Evolutionary conservation across 805 yeast genomes (phyloP).

Genomic region (Metschnikowia lochheadii): DNA sequence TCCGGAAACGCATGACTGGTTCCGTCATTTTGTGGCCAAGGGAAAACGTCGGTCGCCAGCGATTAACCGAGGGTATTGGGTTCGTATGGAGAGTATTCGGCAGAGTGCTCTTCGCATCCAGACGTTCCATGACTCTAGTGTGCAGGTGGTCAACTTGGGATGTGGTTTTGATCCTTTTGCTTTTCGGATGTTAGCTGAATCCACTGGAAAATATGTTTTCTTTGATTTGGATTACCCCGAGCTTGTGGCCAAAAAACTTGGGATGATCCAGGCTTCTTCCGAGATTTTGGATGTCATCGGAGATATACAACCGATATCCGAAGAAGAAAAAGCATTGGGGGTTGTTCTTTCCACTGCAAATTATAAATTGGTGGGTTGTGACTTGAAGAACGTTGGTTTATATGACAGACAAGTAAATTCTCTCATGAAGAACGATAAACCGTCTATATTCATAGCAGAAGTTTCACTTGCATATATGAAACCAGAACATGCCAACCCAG

Average conservation of each 20-base stretch:
- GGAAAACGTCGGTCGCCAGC: conserved; percentile 71
- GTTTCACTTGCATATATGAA: conserved; percentile 81
- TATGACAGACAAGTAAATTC: conserved; percentile 30
- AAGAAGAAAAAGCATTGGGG: conserved; percentile 16
- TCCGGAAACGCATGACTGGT: conserved; percentile 44
- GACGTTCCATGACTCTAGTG: conserved; percentile 19
- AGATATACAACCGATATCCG: neutral
- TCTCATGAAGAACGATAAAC: conserved; percentile 27
- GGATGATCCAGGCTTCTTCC: conserved; percentile 45
- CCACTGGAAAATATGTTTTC: conserved; percentile 37
- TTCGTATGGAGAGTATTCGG: conserved; percentile 67
- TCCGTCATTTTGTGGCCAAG: conserved; percentile 62
- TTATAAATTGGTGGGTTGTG: conserved; percentile 64
- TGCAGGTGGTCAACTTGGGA: conserved; percentile 62
- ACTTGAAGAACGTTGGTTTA: conserved; percentile 46
- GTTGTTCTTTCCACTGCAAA: conserved; percentile 11
- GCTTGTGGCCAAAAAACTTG: conserved; percentile 51
- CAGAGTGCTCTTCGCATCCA: conserved; percentile 48
- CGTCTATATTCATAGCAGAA: conserved; percentile 69
- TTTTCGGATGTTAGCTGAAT: conserved; percentile 32
- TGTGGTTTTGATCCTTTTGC: conserved; percentile 63
- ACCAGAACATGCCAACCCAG: conserved; percentile 58
- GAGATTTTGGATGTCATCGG: conserved; percentile 50
- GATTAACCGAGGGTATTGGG: conserved; percentile 80
- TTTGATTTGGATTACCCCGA: conserved; percentile 77